These are phyloP conservation scores for Saccharomyces uvarum DNA, from an alignment of 1,139 yeast genomes.

Conservation along the genomic window DNA sequence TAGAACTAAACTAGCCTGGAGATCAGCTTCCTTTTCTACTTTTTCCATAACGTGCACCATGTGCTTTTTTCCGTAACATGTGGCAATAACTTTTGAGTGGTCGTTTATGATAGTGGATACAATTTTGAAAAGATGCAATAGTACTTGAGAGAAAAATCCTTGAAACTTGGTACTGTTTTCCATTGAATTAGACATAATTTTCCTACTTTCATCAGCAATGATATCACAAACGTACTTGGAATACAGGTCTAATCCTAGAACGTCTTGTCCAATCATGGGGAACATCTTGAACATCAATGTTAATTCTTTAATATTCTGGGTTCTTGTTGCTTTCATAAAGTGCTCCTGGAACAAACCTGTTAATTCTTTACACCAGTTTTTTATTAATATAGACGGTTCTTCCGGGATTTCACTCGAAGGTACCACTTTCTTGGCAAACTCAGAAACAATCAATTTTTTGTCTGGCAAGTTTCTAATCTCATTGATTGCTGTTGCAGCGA, in stretches of 20 bases:
- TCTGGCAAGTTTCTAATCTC: constrained; percentile 64
- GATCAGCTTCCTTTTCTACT: constrained; percentile 81
- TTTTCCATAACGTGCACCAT: constrained; percentile 60
- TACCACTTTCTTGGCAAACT: constrained; percentile 74
- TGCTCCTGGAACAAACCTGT: constrained; percentile 50
- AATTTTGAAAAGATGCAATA: constrained; percentile 73
- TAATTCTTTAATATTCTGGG: constrained; percentile 56
- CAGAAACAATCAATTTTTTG: constrained; percentile 45
- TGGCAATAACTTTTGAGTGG: constrained; percentile 71
- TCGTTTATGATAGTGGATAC: constrained; percentile 79
- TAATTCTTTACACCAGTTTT: constrained; percentile 52
- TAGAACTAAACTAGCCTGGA: constrained; percentile 79
- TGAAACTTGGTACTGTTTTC: constrained; percentile 27
- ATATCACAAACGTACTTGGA: constrained; percentile 80
- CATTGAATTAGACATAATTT: constrained; percentile 27
- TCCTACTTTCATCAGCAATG: constrained; percentile 69
- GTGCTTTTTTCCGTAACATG: constrained; percentile 60
- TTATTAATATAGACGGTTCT: constrained; percentile 52
- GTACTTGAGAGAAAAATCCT: constrained; percentile 55
- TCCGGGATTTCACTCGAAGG: constrained; percentile 90
- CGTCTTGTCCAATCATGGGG: constrained; percentile 72
- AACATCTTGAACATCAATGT: constrained; percentile 67
- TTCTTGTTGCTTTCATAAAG: constrained; percentile 62
- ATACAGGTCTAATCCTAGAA: constrained; percentile 69
- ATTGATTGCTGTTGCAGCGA: constrained; percentile 59